Conservation (phyloP, 2,329 filamentous ascomycete genomes). For the Venturia pyrina region DNA sequence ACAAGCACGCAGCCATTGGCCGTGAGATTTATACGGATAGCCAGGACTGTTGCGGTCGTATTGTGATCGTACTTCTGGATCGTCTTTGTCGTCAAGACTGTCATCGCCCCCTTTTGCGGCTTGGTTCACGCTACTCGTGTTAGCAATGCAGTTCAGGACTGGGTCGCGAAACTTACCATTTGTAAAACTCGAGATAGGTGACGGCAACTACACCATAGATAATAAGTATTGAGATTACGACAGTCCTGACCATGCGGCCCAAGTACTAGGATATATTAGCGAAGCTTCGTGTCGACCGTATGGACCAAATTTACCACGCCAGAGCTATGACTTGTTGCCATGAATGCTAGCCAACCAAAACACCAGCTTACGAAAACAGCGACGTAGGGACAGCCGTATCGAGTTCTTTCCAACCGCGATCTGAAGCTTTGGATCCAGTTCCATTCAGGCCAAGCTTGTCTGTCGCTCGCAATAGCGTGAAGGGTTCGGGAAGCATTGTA, state of each 20-base stretch:
- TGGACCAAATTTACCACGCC: not conserved
- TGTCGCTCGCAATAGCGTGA: slow-evolving; percentile 33
- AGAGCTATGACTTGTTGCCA: slow-evolving; percentile 17
- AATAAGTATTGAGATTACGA: slow-evolving; percentile 28
- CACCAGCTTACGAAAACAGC: slow-evolving; percentile 29
- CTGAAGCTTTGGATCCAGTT: slow-evolving; percentile 21
- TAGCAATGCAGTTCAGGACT: slow-evolving; percentile 9
- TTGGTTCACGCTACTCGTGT: not conserved
- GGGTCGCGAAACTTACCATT: slow-evolving; percentile 11
- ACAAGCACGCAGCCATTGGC: not conserved
- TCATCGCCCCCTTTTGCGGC: slow-evolving; percentile 4
- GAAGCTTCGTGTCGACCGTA: slow-evolving; percentile 17
- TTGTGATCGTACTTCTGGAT: slow-evolving; percentile 11
- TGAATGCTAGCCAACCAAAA: slow-evolving; percentile 29
- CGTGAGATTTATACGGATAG: slow-evolving; percentile 7
- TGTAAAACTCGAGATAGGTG: slow-evolving; percentile 25
- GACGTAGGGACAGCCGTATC: slow-evolving; percentile 29
- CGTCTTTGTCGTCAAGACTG: slow-evolving; percentile 2
- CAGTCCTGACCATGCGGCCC: slow-evolving; percentile 26
- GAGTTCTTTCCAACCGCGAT: slow-evolving; percentile 26
- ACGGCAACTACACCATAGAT: slow-evolving; percentile 26
- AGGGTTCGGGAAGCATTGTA: slow-evolving; percentile 34
- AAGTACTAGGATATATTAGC: slow-evolving; percentile 18
- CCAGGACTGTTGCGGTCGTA: slow-evolving; percentile 13
- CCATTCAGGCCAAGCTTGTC: slow-evolving; percentile 30